Conservation (phyloP, 2,329 filamentous ascomycete species). For the Ceratocystis colombiana region DNA sequence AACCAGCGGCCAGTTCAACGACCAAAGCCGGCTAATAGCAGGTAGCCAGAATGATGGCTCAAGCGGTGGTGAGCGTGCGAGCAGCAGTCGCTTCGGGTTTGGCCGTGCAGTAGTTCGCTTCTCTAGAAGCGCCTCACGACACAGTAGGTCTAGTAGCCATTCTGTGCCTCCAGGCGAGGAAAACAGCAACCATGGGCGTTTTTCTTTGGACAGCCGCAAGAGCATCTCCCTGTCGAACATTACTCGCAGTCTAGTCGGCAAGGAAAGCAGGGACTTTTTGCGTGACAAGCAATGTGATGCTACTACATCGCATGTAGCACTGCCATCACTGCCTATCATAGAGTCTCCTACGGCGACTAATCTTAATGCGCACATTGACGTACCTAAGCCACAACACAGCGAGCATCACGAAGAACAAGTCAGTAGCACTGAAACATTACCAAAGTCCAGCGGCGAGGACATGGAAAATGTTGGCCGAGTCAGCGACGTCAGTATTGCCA, state of each 20-base stretch:
- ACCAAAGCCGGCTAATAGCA: slow-evolving; percentile 8
- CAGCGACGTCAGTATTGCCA: slow-evolving; percentile 6
- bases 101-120: slow-evolving; percentile 24
- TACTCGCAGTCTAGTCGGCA: slow-evolving; percentile 17
- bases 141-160: slow-evolving; percentile 25
- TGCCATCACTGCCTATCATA: slow-evolving; percentile 13
- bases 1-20: slow-evolving; percentile 15
- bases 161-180: slow-evolving; percentile 13
- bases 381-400: not conserved
- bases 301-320: not conserved
- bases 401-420: not conserved
- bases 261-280: slow-evolving; percentile 19
- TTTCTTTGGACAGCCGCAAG: slow-evolving; percentile 22
- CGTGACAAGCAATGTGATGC: slow-evolving; percentile 15
- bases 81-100: slow-evolving; percentile 19
- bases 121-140: slow-evolving; percentile 24
- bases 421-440: not conserved
- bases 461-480: not conserved
- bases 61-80: not conserved
- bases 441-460: not conserved
- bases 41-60: slow-evolving; percentile 2
- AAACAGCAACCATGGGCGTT: slow-evolving; percentile 4
- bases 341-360: not conserved
- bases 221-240: slow-evolving; percentile 24
- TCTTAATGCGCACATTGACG: not conserved